These are phyloP conservation scores for Rozella allomycis DNA, from an alignment of 371 early-diverging fungal genomes.

Conservation along the genomic window DNA sequence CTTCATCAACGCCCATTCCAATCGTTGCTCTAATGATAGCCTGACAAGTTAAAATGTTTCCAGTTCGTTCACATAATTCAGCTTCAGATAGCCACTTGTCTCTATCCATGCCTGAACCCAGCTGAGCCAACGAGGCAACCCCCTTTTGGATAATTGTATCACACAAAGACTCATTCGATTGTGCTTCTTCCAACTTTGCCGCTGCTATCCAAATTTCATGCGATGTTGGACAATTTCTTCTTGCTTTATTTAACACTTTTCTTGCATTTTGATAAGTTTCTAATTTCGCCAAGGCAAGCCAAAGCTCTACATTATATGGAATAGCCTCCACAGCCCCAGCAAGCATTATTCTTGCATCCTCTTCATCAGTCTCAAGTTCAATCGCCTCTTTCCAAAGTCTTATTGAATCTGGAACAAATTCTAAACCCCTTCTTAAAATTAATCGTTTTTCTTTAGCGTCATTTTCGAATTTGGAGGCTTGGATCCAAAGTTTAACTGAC, in stretches of 20 bases:
- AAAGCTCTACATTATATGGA: slow-evolving; percentile 70
- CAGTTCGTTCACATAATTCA: slow-evolving; percentile 55
- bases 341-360: slow-evolving; percentile 70
- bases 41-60: slow-evolving; percentile 47
- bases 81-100: slow-evolving; percentile 83
- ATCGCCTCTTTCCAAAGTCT: slow-evolving; percentile 80
- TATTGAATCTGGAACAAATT: slow-evolving; percentile 76
- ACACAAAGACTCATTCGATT: slow-evolving; percentile 33
- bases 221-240: slow-evolving; percentile 56
- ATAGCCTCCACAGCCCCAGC: slow-evolving; percentile 79
- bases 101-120: slow-evolving; percentile 47
- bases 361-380: slow-evolving; percentile 68
- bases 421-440: slow-evolving; percentile 78
- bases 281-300: slow-evolving; percentile 78
- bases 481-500: slow-evolving; percentile 77
- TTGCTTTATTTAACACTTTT: slow-evolving; percentile 68
- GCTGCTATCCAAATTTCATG: slow-evolving; percentile 89
- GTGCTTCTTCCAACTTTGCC: slow-evolving; percentile 70
- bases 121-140: slow-evolving; percentile 36
- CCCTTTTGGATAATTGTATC: slow-evolving; percentile 47
- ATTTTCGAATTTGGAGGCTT: slow-evolving; percentile 64
- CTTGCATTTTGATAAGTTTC: slow-evolving; percentile 76
- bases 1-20: slow-evolving; percentile 52
- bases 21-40: slow-evolving; percentile 63
- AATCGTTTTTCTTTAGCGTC: slow-evolving; percentile 48